Conservation (phyloP, 2,329 filamentous ascomycete species). For the Myriosclerotinia duriaeana region DNA sequence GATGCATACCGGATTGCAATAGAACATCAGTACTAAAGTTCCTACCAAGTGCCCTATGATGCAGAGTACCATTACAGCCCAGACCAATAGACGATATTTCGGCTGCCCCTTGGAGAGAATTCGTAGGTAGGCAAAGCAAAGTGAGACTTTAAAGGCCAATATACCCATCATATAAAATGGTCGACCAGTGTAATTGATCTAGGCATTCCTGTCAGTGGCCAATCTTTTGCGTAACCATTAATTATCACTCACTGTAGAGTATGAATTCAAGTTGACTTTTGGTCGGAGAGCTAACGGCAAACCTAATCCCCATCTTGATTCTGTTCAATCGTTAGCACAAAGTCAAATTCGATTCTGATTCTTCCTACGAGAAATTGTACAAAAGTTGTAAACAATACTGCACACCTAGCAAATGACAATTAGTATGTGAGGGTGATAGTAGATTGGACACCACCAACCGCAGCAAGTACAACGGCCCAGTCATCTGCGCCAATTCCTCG, state of each 20-base stretch:
- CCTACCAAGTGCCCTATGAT: neutral
- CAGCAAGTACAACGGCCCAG: constrained; percentile 6
- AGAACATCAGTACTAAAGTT: constrained; percentile 8
- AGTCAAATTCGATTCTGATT: neutral
- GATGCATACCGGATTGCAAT: constrained; percentile 6
- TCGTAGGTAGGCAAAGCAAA: constrained; percentile 27
- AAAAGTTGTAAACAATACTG: constrained; percentile 8
- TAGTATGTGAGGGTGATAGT: neutral
- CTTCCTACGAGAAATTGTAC: constrained; percentile 15
- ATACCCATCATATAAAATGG: constrained; percentile 27
- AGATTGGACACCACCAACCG: neutral
- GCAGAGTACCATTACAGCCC: constrained; percentile 10
- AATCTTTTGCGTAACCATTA: no score
- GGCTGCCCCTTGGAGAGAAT: constrained; percentile 24
- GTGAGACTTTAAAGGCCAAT: constrained; percentile 25
- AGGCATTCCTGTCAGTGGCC: neutral
- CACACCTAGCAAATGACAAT: neutral
- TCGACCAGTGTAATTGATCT: constrained; percentile 26
- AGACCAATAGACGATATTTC: constrained; percentile 14
- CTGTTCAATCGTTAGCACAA: constrained; percentile 1
- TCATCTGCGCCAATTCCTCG: constrained; percentile 21
- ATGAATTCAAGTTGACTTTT: constrained; percentile 1
- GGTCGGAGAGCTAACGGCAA: constrained; percentile 14
- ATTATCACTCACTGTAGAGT: constrained; percentile 1
- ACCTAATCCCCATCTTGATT: constrained; percentile 23